Evolutionary conservation across 345 rosid genomes (phyloP).

Genomic region (Euphorbia peplus): DNA sequence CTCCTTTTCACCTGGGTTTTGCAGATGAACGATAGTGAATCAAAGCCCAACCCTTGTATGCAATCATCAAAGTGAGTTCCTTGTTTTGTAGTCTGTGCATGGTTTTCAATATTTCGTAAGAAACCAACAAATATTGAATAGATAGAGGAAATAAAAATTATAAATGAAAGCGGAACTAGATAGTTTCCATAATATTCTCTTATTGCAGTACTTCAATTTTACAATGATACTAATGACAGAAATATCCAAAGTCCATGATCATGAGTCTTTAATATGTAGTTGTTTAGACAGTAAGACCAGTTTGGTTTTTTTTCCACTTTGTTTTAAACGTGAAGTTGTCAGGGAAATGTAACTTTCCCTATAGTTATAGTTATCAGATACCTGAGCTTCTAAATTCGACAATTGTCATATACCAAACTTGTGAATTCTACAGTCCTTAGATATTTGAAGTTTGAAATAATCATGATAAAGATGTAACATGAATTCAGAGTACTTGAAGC

Average conservation of each 20-base stretch:
- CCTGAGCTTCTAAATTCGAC: too few species aligned
- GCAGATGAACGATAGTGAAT: slow-evolving; percentile 24
- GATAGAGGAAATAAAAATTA: not conserved
- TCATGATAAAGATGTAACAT: too few species aligned
- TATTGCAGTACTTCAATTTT: not conserved
- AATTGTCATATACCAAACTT: too few species aligned
- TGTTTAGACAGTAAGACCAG: not conserved
- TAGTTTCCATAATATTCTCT: not conserved
- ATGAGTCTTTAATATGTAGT: not conserved
- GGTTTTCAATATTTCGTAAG: not conserved
- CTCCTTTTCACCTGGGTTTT: not conserved
- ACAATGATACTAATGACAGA: not conserved
- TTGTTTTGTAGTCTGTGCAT: not conserved
- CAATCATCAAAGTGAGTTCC: slow-evolving; percentile 21
- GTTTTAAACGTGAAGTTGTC: too few species aligned
- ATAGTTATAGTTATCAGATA: too few species aligned
- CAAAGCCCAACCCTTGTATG: not conserved
- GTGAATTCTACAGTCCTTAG: too few species aligned
- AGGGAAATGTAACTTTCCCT: too few species aligned
- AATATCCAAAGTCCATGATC: not conserved
- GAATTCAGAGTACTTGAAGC: too few species aligned
- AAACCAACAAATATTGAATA: not conserved
- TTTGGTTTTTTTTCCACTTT: not conserved
- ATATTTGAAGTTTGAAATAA: too few species aligned
- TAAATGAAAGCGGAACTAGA: not conserved